Evolutionary conservation across 164 flowering plant genomes (phyloP).

Genomic region (Tetrastigma voinierianum): DNA sequence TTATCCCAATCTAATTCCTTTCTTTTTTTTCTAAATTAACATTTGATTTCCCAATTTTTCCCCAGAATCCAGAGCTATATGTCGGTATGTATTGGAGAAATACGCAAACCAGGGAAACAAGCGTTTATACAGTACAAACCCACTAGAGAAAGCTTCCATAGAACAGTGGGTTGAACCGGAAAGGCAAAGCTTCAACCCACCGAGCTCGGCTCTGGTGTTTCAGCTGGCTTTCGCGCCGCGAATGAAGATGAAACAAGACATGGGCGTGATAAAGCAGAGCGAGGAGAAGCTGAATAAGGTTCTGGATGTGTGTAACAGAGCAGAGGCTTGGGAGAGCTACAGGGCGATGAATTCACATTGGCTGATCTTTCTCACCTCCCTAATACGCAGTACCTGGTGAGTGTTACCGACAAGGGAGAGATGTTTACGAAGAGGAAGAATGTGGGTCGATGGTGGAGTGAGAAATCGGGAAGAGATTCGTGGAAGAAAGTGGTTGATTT

Average conservation of each 20-base stretch:
- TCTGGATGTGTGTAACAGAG: conserved; percentile 76
- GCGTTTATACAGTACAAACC: conserved; percentile 48
- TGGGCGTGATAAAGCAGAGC: conserved; percentile 44
- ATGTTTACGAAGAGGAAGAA: conserved; percentile 60
- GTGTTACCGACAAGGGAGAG: conserved; percentile 40
- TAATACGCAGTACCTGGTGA: conserved; percentile 52
- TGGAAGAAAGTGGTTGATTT: conserved; percentile 82
- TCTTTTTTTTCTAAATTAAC: neutral
- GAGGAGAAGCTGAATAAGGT: conserved; percentile 65
- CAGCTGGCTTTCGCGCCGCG: conserved; percentile 75
- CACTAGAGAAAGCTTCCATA: conserved; percentile 64
- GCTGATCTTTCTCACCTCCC: conserved; percentile 90
- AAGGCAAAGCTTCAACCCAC: conserved; percentile 76
- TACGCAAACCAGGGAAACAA: conserved; percentile 53
- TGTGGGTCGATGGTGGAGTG: conserved; percentile 82
- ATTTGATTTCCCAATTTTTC: neutral
- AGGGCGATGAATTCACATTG: conserved; percentile 72
- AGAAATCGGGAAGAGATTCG: conserved; percentile 58
- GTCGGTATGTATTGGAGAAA: conserved; percentile 68
- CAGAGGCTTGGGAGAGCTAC: conserved; percentile 65
- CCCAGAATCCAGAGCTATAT: conserved; percentile 81
- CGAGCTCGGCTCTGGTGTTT: conserved; percentile 60
- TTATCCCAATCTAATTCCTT: too few species aligned
- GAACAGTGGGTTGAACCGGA: conserved; percentile 93
- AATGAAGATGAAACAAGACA: conserved; percentile 68